These are phyloP conservation scores for Trametes elegans DNA, from an alignment of 768 basidiomycete genomes.

Conservation along the genomic window DNA sequence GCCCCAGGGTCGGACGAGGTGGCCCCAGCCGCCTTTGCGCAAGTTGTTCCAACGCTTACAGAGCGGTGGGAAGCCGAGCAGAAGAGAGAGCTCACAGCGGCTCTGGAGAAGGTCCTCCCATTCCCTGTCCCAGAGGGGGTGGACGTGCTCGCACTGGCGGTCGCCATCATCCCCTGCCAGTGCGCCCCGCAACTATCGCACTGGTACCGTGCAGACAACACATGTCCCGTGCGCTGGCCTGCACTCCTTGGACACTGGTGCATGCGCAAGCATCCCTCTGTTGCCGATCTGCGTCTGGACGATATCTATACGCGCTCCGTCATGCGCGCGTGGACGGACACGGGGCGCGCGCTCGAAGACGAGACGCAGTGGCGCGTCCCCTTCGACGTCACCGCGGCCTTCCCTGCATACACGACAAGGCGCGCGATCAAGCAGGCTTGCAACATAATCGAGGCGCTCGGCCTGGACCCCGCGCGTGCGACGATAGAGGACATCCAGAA, in stretches of 20 bases:
- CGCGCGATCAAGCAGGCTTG: not conserved
- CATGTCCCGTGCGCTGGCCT: not conserved
- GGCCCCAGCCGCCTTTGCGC: not conserved
- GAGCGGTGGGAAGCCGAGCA: not conserved
- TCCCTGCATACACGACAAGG: too few species aligned
- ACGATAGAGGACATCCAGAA: not conserved
- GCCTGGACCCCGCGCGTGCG: not conserved
- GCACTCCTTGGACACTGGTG: not conserved
- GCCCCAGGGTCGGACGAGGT: not conserved
- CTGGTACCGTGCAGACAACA: not conserved
- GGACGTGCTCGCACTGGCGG: not conserved
- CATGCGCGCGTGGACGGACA: not conserved
- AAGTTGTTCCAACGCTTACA: not conserved
- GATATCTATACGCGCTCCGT: not conserved
- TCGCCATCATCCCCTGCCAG: too few species aligned
- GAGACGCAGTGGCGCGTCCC: not conserved
- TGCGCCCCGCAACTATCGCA: too few species aligned
- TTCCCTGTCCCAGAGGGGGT: not conserved
- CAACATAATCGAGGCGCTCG: not conserved
- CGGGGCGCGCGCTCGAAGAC: too few species aligned
- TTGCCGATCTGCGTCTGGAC: not conserved
- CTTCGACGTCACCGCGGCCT: too few species aligned
- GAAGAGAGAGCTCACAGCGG: not conserved
- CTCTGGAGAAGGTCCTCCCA: not conserved
- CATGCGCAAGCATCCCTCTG: too few species aligned